phyloP scores from a whole-genome alignment of 2,329 filamentous ascomycete species.

The Rhynchosporium secalis region DNA sequence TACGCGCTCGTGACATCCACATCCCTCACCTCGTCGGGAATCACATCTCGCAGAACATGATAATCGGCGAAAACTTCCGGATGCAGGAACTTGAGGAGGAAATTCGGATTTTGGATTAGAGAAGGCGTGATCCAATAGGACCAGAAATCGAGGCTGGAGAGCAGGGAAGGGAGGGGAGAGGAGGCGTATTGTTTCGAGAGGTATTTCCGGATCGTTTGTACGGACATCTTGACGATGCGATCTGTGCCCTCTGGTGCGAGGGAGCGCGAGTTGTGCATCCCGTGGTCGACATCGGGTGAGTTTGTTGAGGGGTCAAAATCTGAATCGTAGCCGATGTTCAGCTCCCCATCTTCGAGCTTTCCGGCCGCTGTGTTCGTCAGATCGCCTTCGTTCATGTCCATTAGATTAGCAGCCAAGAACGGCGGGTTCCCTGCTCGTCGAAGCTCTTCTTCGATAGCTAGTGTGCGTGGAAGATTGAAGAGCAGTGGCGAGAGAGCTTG shows the following conservation, averaged over 20 bases:
- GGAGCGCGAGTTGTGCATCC: constrained; percentile 23
- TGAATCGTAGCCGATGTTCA: constrained; percentile 34
- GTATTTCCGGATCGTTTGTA: constrained; percentile 17
- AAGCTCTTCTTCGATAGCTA: constrained; percentile 35
- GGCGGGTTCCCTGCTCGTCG: constrained; percentile 25
- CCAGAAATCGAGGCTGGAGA: constrained; percentile 34
- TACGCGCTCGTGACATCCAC: constrained; percentile 45
- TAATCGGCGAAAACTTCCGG: constrained; percentile 60
- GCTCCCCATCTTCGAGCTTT: constrained; percentile 36
- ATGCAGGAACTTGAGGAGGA: constrained; percentile 54
- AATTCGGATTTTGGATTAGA: constrained; percentile 44
- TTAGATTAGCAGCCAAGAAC: constrained; percentile 23
- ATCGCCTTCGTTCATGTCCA: constrained; percentile 22
- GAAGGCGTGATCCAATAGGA: constrained; percentile 35
- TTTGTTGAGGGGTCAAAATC: constrained; percentile 36
- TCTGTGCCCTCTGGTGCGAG: constrained; percentile 29
- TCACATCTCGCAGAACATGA: constrained; percentile 48
- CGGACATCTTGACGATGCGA: constrained; percentile 22
- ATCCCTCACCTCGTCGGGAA: constrained; percentile 50
- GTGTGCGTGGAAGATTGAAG: constrained; percentile 37
- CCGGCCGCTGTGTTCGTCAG: neutral
- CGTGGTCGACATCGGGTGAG: constrained; percentile 26
- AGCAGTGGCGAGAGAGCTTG: constrained; percentile 36
- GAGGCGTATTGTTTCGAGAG: constrained; percentile 17
- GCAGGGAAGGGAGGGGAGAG: constrained; percentile 24